Base-by-base conservation (phyloP, 164 flowering plant species). In the Magnolia officinalis region DNA sequence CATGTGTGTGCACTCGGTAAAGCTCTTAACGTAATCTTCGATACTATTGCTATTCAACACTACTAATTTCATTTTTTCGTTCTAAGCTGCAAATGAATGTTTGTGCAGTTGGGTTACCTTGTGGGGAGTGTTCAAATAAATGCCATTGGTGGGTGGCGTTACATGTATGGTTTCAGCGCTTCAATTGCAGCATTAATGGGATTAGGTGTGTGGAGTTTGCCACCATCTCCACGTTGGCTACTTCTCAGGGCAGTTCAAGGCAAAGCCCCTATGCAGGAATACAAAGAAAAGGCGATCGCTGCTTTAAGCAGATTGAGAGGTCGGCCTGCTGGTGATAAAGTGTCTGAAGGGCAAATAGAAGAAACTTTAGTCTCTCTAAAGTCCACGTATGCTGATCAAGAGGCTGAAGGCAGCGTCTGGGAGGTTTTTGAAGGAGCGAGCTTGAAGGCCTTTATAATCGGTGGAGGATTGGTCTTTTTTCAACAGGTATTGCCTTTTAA, bases 181-280 rank as follows among this genome's bases (percentile, higher is more conserved):
- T 94, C 95, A 6, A 26, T 92, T 75, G 98, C 97, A 64, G 70
- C 86, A 20, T 11, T 91, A 8, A 92, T 96, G 98, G 96, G 93
- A 50, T 79, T 96, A 66, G 99, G 99, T 70, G 86, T 94, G 90
- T 89, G 86, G 93, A 86, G 84, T 77, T 94, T 96, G 67, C 96
- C 99, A 26, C 88, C 90, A 66, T 92, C 97, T 67, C 99, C 96
- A 1, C 88, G 98, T 9, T 93, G 98, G 99, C 81, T 96, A 68
- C 96, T 93, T 81, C 96, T 96, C 31, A 84, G 96, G 75, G 99
- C 91, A 59, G 89, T 89, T 76, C 98, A 96, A 81, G 97, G 97
- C 20, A 90, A 92, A 87, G 99, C 81, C 49, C 63, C 90, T 21
- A 23, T 92, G 50, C 88, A 89, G 80, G 92, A 86, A 58, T 84